Evolutionary conservation across 345 rosid species (phyloP).

Genomic region (Eucalyptus tenuipes): DNA sequence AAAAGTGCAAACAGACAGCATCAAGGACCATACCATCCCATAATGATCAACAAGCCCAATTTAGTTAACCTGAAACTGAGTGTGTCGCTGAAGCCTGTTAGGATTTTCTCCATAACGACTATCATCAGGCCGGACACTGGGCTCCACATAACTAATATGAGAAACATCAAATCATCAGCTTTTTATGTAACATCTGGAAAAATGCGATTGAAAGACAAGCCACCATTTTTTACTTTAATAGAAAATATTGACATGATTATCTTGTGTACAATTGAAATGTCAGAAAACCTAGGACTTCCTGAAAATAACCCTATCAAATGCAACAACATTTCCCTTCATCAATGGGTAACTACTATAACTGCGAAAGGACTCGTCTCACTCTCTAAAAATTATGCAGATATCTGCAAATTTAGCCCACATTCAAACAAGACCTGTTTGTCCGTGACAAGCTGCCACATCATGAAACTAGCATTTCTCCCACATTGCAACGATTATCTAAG

Average conservation of each 20-base stretch:
- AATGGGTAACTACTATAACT: background rate
- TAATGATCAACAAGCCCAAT: background rate
- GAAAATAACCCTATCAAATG: background rate
- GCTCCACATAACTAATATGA: slow-evolving; percentile 61
- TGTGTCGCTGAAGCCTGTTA: slow-evolving; percentile 90
- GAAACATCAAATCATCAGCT: background rate
- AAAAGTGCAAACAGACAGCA: background rate
- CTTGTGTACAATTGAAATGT: background rate
- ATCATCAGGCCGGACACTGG: slow-evolving; percentile 94
- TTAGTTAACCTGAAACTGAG: slow-evolving; percentile 75
- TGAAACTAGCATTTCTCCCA: background rate
- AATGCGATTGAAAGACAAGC: background rate
- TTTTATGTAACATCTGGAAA: background rate
- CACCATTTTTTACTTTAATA: background rate
- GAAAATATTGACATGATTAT: background rate
- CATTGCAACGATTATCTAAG: background rate
- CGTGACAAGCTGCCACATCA: background rate
- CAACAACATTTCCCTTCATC: background rate
- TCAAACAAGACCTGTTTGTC: background rate
- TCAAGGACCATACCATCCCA: background rate
- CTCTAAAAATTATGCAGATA: background rate
- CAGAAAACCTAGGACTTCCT: background rate
- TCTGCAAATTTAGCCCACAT: background rate
- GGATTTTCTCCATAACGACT: slow-evolving; percentile 97
- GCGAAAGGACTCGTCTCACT: background rate